Percentiles rank a stretch among this genome's conserved stretches.
Conservation (phyloP, 495 filamentous ascomycete species). For the Penicillium longicatenatum region DNA sequence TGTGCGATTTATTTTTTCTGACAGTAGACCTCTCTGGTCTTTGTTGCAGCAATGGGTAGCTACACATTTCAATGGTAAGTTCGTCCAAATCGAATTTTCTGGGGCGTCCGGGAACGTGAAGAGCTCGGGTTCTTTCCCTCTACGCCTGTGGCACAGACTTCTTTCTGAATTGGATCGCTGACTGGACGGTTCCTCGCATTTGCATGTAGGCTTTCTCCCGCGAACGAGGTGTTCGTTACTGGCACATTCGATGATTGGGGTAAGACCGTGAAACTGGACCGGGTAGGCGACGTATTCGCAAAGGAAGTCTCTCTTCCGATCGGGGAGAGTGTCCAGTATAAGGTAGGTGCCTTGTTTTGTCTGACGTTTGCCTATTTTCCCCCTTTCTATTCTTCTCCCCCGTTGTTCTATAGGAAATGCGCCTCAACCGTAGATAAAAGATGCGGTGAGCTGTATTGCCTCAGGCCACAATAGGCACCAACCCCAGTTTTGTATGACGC, state of each 20-base stretch:
- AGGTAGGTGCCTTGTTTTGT: slow-evolving; percentile 54
- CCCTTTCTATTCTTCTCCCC: not conserved
- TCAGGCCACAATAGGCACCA: slow-evolving; percentile 19
- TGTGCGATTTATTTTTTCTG: slow-evolving; percentile 2
- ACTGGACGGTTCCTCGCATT: slow-evolving; percentile 33
- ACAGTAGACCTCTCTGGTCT: not conserved
- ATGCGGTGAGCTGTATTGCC: slow-evolving; percentile 23
- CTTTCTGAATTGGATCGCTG: slow-evolving; percentile 28
- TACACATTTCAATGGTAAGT: slow-evolving; percentile 51
- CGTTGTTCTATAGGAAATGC: not conserved
- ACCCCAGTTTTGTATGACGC: slow-evolving; percentile 33
- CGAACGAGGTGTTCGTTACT: slow-evolving; percentile 88
- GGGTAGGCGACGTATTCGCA: slow-evolving; percentile 67
- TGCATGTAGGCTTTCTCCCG: slow-evolving; percentile 65
- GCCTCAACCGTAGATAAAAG: slow-evolving; percentile 10
- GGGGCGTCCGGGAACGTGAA: not conserved
- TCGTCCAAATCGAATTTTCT: slow-evolving; percentile 1
- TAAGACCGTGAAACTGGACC: slow-evolving; percentile 77
- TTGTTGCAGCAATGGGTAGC: slow-evolving; percentile 34
- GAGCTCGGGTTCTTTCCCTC: slow-evolving; percentile 4
- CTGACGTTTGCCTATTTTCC: slow-evolving; percentile 8
- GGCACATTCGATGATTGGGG: slow-evolving; percentile 96
- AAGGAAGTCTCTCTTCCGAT: slow-evolving; percentile 74
- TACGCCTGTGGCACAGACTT: slow-evolving; percentile 18
- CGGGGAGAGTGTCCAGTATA: slow-evolving; percentile 74